Evolutionary conservation across 768 basidiomycete species (phyloP), one percentile per base, ranked within the genome.

Genomic region (Hygrocybe punicea): DNA sequence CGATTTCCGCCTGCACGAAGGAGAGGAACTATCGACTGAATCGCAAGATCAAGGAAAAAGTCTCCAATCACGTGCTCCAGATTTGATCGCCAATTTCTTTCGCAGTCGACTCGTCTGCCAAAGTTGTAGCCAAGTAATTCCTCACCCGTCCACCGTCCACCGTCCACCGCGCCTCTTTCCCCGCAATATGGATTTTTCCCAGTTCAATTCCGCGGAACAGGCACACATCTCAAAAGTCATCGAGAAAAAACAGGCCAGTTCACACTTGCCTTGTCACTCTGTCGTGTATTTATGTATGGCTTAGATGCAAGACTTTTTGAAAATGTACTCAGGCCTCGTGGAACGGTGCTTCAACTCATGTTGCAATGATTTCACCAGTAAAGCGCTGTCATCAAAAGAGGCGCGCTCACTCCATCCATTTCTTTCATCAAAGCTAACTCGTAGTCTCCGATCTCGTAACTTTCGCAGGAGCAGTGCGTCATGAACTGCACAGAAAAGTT

Each of bases 281-380:
- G 40, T 39, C 2, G 17, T 57, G 34, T 39, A 24, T 29, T 54
- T 23, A 42, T 24, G 10, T 36, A 13, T 9, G 55, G 40, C 57
- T 9, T 68, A 98, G 95, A 96, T 99, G 94, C 92, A 96, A 81
- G 96, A 98, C 78, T 98, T 99, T 67, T 79, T 99, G 79, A 83
- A 81, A 67, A 87, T 98, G 74, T 98, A 99, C 75, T 90, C 93
- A 21, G 89, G 86, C 68, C 82, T 99, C 55, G 93, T 95, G 33
- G 96, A 98, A 71, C 86, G 91, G 64, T 99, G 96, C 73, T 99
- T 99, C 82, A 93, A 80, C 65, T 80, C 91, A 13, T 99, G 96
- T 71, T 89, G 88, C 66, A 95, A 95, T 70, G 96, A 99, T 70
- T 98, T 99, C 66, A 98, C 95, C 23, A 91, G 89, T 79, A 97